These are phyloP conservation scores for Microthlaspi erraticum DNA, from an alignment of 345 rosid species.

Conservation along the genomic window DNA sequence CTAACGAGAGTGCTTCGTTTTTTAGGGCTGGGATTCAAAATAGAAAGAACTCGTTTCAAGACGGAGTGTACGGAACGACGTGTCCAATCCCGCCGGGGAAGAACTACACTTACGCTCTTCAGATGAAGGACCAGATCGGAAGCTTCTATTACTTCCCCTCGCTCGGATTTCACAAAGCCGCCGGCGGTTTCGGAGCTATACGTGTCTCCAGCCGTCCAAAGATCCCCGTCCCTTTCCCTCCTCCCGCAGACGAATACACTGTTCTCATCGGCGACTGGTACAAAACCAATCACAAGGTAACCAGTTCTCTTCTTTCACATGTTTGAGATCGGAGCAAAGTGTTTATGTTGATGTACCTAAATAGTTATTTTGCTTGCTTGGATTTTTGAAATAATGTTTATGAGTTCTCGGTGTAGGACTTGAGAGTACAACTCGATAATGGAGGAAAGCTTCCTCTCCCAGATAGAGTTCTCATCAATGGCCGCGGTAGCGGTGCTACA, in stretches of 20 bases:
- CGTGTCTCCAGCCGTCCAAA: constrained; percentile 57
- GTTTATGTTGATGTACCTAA: not conserved
- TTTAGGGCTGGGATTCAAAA: not conserved
- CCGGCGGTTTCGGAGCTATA: constrained; percentile 69
- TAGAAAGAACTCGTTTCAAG: constrained; percentile 51
- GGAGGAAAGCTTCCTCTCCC: constrained; percentile 2
- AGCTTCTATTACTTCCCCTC: constrained; percentile 36
- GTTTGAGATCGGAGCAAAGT: too few relatives aligned
- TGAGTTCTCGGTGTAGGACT: not conserved
- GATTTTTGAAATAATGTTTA: not conserved
- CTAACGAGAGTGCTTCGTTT: too few relatives aligned
- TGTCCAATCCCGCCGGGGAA: constrained; percentile 78
- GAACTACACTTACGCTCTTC: constrained; percentile 39
- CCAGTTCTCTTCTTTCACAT: too few relatives aligned
- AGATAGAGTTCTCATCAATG: constrained; percentile 13
- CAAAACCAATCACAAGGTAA: constrained; percentile 66
- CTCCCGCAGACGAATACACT: constrained; percentile 62
- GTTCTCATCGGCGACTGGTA: constrained; percentile 75
- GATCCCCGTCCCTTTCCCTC: constrained; percentile 61
- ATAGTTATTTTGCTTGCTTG: not conserved
- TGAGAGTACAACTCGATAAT: constrained; percentile 2
- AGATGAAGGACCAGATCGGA: constrained; percentile 35
- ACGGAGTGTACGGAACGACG: constrained; percentile 78
- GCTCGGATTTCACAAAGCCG: constrained; percentile 44
- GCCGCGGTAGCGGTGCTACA: not conserved